These are phyloP conservation scores for Lipomyces sp. DNA, from an alignment of 805 yeast genomes.

Conservation along the genomic window DNA sequence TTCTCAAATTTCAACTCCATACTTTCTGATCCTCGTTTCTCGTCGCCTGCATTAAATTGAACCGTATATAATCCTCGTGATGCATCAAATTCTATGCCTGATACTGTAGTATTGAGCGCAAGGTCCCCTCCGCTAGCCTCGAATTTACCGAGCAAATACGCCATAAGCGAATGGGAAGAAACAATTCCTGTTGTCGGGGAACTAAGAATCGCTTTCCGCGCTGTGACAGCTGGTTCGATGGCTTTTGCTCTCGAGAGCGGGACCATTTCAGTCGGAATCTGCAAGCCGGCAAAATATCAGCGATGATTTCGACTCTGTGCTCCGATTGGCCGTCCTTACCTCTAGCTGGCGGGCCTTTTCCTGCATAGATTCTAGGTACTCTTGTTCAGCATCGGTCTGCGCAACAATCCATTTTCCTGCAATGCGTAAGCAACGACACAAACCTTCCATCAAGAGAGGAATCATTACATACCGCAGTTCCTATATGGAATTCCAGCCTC, in stretches of 20 bases:
- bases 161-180: slow-evolving; percentile 77
- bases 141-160: slow-evolving; percentile 58
- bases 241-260: slow-evolving; percentile 51
- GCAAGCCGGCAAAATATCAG: neutral
- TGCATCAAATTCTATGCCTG: slow-evolving; percentile 43
- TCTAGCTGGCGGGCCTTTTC: slow-evolving; percentile 49
- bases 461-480: slow-evolving; percentile 61
- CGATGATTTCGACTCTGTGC: neutral
- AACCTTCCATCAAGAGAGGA: neutral
- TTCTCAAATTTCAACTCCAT: slow-evolving; percentile 56
- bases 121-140: slow-evolving; percentile 67
- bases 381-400: slow-evolving; percentile 66
- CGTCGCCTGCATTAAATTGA: slow-evolving; percentile 36
- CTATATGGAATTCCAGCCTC: slow-evolving; percentile 60
- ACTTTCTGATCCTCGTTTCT: slow-evolving; percentile 43
- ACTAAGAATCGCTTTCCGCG: slow-evolving; percentile 62
- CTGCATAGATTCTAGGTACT: slow-evolving; percentile 60
- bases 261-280: slow-evolving; percentile 62
- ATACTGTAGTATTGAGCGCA: slow-evolving; percentile 65
- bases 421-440: neutral
- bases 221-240: slow-evolving; percentile 70
- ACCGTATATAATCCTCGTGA: slow-evolving; percentile 39
- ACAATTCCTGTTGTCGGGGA: slow-evolving; percentile 87
- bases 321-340: neutral
- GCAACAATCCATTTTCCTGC: slow-evolving; percentile 78